Base-by-base conservation (phyloP, 2,329 filamentous ascomycete genomes). In the Epichloe hybrida region DNA sequence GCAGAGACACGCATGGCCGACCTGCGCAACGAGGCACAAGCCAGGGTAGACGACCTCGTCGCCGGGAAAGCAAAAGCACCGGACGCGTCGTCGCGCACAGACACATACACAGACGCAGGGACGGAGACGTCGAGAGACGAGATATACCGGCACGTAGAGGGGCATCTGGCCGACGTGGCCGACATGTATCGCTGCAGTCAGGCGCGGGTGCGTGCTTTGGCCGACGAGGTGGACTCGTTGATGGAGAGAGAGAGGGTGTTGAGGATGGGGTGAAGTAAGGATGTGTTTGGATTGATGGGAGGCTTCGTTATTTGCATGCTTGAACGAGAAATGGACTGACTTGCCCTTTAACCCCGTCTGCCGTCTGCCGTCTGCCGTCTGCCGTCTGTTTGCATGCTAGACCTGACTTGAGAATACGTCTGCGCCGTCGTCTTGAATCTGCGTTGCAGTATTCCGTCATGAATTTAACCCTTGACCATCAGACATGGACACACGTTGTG, bases 71-170 rank as follows among this genome's bases (percentile, higher is more conserved):
- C 20, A 21, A 21, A 21, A 21, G 21, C 21, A 21, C 21, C 21
- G 21, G 21, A 21, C 21, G 23, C 7, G 2, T 15, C 42, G 3
- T 17, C n/a, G 20, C 12, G 9, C 3, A 3, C 27, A 11, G 27
- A 21, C 21, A 4, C 21, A 4, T 3, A 21, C 3, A 1, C 20
- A 21, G 20, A 21, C 20, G 20, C 20, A 21, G 21, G 4, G n/a
- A 1, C 6, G 23, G 27, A 35, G 34, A 20, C 8, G 4, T 13
- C 1, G 31, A 53, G 58, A 9, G 48, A 53, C 6, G 53, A 58
- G 12, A 59, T 64, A 20, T 59, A 62, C 23, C 53, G 59, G 12
- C 58, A 59, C 20, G 54, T 64, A 2, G 61, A 60, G 23, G 55
- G 52, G 49, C 56, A 62, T 50, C 55, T 66, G 36, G 57, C 55